Percentiles rank a stretch among this genome's conserved stretches.
phyloP scores from a whole-genome alignment of 2,329 filamentous ascomycete species.

The Diaporthe citri region DNA sequence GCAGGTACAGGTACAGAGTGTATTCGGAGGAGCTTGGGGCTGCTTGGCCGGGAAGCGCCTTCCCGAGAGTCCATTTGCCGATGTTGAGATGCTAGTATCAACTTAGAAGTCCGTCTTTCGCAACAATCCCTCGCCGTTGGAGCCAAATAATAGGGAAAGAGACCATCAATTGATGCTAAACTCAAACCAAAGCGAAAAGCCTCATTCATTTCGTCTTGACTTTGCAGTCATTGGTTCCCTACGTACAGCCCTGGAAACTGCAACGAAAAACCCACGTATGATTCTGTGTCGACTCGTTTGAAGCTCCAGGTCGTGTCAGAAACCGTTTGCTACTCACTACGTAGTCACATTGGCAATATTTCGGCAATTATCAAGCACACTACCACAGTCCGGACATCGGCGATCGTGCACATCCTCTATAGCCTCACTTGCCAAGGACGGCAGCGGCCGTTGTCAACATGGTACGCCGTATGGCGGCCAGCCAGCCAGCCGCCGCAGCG shows the following conservation, averaged over 20 bases:
- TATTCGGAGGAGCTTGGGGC: background rate
- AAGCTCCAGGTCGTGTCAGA: background rate
- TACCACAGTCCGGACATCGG: background rate
- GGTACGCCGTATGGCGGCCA: background rate
- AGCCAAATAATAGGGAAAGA: background rate
- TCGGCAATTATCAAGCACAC: background rate
- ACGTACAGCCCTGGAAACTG: too few relatives aligned
- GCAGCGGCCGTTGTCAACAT: conserved; percentile 5
- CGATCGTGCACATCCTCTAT: background rate
- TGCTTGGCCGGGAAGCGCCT: background rate
- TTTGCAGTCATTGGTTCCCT: background rate
- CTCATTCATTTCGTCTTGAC: background rate
- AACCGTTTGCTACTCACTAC: background rate
- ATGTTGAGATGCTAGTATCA: background rate
- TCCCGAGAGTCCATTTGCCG: background rate
- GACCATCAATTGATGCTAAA: background rate
- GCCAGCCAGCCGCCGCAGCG: background rate
- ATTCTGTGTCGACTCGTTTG: background rate
- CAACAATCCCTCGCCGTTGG: background rate
- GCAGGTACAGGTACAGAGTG: background rate
- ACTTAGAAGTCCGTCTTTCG: background rate
- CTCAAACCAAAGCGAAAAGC: background rate
- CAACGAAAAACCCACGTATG: background rate
- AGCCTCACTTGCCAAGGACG: background rate
- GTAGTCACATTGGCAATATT: background rate